Conservation (phyloP, 768 basidiomycete species). For the Mycena indigotica region DNA sequence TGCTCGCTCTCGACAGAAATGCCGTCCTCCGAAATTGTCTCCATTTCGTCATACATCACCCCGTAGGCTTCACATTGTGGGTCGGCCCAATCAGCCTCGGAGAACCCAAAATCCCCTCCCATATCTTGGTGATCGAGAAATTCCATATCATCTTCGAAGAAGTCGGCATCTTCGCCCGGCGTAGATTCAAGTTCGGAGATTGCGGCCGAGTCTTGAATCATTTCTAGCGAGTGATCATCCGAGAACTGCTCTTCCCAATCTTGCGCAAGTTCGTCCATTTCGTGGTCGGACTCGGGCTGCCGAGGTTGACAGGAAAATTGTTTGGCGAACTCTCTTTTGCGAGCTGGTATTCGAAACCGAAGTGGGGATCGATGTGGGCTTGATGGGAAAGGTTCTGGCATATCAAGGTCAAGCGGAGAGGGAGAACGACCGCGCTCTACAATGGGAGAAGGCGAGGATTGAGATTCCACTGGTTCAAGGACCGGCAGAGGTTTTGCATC, state of each 20-base stretch:
- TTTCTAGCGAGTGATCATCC: not conserved
- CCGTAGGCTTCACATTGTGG: too few species aligned
- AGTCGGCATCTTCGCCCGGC: not conserved
- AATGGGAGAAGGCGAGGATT: too few species aligned
- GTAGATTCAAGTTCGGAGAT: not conserved
- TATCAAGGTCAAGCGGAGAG: not conserved
- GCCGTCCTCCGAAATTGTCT: not conserved
- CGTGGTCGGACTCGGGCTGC: not conserved
- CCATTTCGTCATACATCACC: not conserved
- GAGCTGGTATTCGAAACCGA: conserved; percentile 8
- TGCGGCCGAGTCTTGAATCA: not conserved
- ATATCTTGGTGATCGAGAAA: not conserved
- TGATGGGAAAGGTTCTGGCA: not conserved
- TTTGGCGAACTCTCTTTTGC: conserved; percentile 11
- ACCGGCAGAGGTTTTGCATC: not conserved
- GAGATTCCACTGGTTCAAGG: not conserved
- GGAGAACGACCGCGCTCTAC: too few species aligned
- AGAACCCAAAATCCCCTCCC: not conserved
- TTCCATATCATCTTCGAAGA: not conserved
- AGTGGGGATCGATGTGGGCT: not conserved
- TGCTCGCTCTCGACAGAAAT: not conserved
- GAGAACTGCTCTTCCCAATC: not conserved
- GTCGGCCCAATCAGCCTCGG: not conserved
- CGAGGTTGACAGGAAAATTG: conserved; percentile 1
- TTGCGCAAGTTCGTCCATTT: not conserved